Evolutionary conservation across 1,284 basidiomycete genomes (phyloP).

Genomic region (Cryptococcus maquisensis): DNA sequence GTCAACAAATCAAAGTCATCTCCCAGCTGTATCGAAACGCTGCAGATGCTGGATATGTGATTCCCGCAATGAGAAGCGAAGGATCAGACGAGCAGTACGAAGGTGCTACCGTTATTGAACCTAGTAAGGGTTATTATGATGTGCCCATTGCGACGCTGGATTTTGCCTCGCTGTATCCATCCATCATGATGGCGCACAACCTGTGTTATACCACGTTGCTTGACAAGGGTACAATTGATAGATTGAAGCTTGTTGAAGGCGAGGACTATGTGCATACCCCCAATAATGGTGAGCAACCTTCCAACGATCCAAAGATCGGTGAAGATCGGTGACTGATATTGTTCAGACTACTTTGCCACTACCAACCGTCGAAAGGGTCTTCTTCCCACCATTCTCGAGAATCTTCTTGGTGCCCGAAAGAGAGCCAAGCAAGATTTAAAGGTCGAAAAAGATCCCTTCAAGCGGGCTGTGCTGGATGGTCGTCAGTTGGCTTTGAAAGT

Average conservation of each 20-base stretch:
- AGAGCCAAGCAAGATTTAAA: slow-evolving; percentile 89
- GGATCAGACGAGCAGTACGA: slow-evolving; percentile 92
- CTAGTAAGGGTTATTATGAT: slow-evolving; percentile 88
- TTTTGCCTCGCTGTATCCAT: slow-evolving; percentile 94
- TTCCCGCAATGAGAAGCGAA: slow-evolving; percentile 77
- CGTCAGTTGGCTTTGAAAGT: slow-evolving; percentile 92
- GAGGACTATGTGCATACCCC: slow-evolving; percentile 73
- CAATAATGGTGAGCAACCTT: slow-evolving; percentile 69
- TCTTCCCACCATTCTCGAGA: slow-evolving; percentile 84
- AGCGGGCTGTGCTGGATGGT: slow-evolving; percentile 88
- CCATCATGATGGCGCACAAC: slow-evolving; percentile 99
- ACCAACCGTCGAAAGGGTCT: slow-evolving; percentile 72
- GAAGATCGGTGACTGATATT: not conserved
- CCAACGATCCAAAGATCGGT: not conserved
- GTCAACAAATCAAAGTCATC: slow-evolving; percentile 93
- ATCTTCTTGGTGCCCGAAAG: slow-evolving; percentile 84
- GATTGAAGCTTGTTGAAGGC: slow-evolving; percentile 69
- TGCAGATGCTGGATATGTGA: slow-evolving; percentile 77
- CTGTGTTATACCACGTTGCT: slow-evolving; percentile 90
- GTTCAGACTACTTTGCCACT: slow-evolving; percentile 75
- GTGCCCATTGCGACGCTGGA: slow-evolving; percentile 91
- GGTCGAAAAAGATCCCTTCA: slow-evolving; percentile 91
- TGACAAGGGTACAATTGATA: slow-evolving; percentile 70
- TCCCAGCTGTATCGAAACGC: slow-evolving; percentile 89
- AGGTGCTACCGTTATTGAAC: slow-evolving; percentile 95